Evolutionary conservation across 176 grass and related monocot species (phyloP), one percentile per base, ranked within the genome.

Genomic region (Musa beccarii): DNA sequence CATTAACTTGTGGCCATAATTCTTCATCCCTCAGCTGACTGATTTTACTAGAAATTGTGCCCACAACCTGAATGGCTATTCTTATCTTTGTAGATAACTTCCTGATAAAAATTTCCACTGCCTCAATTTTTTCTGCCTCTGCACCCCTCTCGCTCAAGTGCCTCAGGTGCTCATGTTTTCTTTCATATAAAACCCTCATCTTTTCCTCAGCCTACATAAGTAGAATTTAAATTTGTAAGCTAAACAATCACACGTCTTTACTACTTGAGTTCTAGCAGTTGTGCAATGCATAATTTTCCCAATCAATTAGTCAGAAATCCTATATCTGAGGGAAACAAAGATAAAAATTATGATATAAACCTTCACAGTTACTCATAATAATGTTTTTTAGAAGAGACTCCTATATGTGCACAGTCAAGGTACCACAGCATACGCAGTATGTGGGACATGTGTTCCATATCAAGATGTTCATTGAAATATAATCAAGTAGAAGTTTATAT

Each of bases 21-120:
- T 95, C 96, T 66, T 99, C 88, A 81, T 99, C 96, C 72, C 96
- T 87, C 28, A 99, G 71, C 70, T 84, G 89, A 76, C 89, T 95
- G n/a, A 99, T 99, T 81, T 92, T 94, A 11, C 82, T 77, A 64
- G 96, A 94, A 79, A 99, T 89, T 64, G 86, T 79, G 80, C 86
- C 87, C 20, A 99, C 91, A 66, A 99, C 76, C 73, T 99, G 96
- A 80, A 99, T 99, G 14, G 91, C 91, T 69, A 99, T 92, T 86
- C 86, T 95, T 84, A 99, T 89, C 84, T 81, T 94, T 57, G 91
- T 95, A 54, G 96, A 99, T 78, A 99, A 76, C 73, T 99, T 99
- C 69, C 89, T 89, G 74, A 99, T 91, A 78, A 69, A 79, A 26
- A 52, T 74, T 79, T 95, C 84, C 19, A 83, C 82, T 3, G 84